Evolutionary conservation across 208 protist species (phyloP).

Genomic region (Acanthamoeba healyi): DNA sequence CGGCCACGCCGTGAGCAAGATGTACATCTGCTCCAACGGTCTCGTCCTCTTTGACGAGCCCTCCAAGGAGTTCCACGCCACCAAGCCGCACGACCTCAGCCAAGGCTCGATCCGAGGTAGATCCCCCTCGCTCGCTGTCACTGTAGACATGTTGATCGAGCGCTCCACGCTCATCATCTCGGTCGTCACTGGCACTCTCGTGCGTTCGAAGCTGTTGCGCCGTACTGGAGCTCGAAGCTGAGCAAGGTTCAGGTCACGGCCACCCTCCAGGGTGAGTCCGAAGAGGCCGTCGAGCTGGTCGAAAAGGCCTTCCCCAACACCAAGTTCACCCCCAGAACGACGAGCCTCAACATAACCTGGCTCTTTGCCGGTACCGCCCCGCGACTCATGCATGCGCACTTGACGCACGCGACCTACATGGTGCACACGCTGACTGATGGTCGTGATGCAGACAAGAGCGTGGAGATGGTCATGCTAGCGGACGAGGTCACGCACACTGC

Average conservation of each 20-base stretch:
- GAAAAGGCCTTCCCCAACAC: background rate
- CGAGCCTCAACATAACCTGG: constrained; percentile 31
- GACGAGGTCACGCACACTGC: background rate
- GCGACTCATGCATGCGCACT: background rate
- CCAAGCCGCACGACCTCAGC: background rate
- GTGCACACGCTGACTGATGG: background rate
- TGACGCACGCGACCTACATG: too few species aligned
- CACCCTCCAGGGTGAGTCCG: background rate
- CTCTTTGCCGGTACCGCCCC: background rate
- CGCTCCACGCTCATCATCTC: background rate
- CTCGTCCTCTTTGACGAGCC: background rate
- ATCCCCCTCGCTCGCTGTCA: background rate
- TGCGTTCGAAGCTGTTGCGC: background rate
- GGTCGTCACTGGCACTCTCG: background rate
- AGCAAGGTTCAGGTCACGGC: background rate
- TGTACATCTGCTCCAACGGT: constrained; percentile 39
- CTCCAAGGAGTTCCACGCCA: background rate
- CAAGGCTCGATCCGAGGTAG: background rate
- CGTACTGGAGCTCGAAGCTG: background rate
- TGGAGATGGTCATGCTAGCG: background rate
- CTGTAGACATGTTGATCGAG: background rate
- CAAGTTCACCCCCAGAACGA: background rate
- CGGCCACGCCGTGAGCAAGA: background rate
- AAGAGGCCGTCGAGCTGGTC: background rate
- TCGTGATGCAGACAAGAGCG: background rate